Percentiles rank a stretch among this genome's conserved stretches.
Evolutionary conservation across 108 stramenopile species (phyloP).

Genomic region (Pseudonitzschia multistriata): DNA sequence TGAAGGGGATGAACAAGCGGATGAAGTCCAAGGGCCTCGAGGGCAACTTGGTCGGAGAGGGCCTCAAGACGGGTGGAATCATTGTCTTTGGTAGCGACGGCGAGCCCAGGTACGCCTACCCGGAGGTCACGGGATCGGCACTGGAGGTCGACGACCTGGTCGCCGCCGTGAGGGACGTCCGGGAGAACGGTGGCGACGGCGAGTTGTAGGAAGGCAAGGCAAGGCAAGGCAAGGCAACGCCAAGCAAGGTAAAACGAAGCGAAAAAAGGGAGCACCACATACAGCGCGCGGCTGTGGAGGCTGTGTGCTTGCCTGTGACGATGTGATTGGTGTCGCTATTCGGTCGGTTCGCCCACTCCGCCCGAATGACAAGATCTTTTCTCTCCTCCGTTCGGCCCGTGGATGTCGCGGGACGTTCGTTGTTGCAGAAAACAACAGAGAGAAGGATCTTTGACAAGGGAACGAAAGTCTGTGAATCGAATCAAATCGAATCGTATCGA

Average conservation of each 20-base stretch:
- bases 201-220: background rate
- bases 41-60: constrained; percentile 82
- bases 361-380: constrained; percentile 6
- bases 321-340: background rate
- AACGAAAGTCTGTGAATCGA: background rate
- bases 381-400: background rate
- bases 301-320: background rate
- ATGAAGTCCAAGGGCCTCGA: constrained; percentile 58
- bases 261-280: too few species aligned
- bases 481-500: too few species aligned
- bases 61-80: constrained; percentile 73
- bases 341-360: background rate
- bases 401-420: background rate
- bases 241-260: too few species aligned
- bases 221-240: background rate
- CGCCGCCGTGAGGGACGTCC: constrained; percentile 45
- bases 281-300: too few species aligned
- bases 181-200: constrained; percentile 2
- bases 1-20: constrained; percentile 31
- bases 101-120: constrained; percentile 60
- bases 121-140: constrained; percentile 63
- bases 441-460: constrained; percentile 1
- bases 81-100: constrained; percentile 67
- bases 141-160: constrained; percentile 55
- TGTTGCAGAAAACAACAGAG: too few species aligned